Conservation (phyloP, 495 filamentous ascomycete genomes). For the Hypoxylon rickii region DNA sequence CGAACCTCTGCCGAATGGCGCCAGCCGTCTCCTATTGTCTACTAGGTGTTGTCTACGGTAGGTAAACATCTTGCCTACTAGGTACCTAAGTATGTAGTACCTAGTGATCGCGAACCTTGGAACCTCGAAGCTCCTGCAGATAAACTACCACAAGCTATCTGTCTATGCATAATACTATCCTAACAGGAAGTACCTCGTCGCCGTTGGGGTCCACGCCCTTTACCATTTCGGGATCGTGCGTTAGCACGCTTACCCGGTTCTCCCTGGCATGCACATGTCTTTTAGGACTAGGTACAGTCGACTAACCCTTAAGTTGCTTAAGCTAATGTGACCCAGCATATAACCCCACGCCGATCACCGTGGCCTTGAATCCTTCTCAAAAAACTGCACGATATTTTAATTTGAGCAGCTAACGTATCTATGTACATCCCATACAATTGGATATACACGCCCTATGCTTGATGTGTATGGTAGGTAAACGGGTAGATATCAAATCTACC, state of each 20-base stretch:
- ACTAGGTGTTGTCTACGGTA: not conserved
- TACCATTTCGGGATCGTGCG: conserved; percentile 34
- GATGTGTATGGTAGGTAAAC: too few relatives aligned
- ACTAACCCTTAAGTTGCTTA: conserved; percentile 17
- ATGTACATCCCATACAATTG: not conserved
- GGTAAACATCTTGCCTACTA: too few relatives aligned
- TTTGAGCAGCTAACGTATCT: conserved; percentile 12
- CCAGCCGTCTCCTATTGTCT: too few relatives aligned
- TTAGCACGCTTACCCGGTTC: conserved; percentile 35
- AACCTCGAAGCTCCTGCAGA: conserved; percentile 5
- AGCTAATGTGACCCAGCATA: conserved; percentile 33
- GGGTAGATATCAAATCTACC: too few relatives aligned
- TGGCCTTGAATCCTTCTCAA: conserved; percentile 30
- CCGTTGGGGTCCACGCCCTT: conserved; percentile 21
- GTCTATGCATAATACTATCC: too few relatives aligned
- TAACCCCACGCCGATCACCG: conserved; percentile 36
- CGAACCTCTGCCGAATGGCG: conserved; percentile 15
- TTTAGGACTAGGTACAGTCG: conserved; percentile 25
- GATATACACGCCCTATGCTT: too few relatives aligned
- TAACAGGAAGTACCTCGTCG: conserved; percentile 28
- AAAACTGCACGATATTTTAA: conserved; percentile 16
- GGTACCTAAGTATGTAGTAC: too few relatives aligned
- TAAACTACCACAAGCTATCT: conserved; percentile 18
- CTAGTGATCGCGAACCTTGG: too few relatives aligned
- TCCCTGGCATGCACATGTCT: conserved; percentile 33